phyloP scores from a whole-genome alignment of 208 protist genomes.

The Histomonas meleagridis region DNA sequence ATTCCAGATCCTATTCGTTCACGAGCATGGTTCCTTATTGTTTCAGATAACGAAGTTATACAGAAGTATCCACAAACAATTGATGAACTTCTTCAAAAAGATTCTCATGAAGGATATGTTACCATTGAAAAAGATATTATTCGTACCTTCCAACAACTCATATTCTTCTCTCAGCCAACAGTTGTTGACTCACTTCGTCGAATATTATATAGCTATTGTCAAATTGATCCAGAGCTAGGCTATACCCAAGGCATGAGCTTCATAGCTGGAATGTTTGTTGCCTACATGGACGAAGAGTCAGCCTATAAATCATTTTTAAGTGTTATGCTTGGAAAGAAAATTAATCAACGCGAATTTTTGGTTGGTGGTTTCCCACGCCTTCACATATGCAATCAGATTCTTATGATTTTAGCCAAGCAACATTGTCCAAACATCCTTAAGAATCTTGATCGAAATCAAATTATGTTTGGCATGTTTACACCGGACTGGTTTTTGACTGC shows the following conservation, averaged over 20 bases:
- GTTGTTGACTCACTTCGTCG: neutral
- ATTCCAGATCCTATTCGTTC: neutral
- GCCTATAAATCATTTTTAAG: neutral
- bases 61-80: neutral
- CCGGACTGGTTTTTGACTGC: neutral
- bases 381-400: neutral
- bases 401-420: neutral
- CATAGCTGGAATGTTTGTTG: neutral
- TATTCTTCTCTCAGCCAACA: neutral
- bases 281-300: neutral
- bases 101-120: neutral
- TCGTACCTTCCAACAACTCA: neutral
- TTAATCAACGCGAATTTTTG: neutral
- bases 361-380: neutral
- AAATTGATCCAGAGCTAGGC: neutral
- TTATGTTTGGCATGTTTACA: neutral
- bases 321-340: neutral
- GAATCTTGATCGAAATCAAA: neutral
- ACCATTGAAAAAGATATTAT: neutral
- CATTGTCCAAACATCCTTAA: neutral
- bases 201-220: neutral
- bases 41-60: neutral
- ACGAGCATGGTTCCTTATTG: neutral
- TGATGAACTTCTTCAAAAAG: neutral
- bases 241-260: conserved; percentile 10